Evolutionary conservation across 2,329 filamentous ascomycete species (phyloP), one percentile per base, ranked within the genome.

Genomic region (Peltaster fructicola): DNA sequence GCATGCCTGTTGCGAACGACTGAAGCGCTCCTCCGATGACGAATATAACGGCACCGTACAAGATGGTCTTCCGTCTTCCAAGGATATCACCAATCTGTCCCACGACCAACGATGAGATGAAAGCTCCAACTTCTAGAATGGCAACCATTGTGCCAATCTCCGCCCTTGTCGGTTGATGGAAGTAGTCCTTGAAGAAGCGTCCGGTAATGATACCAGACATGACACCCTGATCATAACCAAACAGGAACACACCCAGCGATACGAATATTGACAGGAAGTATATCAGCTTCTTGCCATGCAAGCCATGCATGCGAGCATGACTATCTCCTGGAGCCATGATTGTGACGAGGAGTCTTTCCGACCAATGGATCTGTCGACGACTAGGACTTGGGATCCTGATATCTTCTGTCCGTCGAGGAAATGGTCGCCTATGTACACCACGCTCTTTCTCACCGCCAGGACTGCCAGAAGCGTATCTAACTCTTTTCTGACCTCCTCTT

Each of bases 91-190:
- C 88, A 29, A 95, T 68, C 33, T 75, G 73, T 24, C 88, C 88
- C 17, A 95, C 81, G 15, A 74, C 52, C 7, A 98, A 56, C 1
- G 85, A 95, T 11, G 85, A 77, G 41, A 91, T 75, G 34, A 98
- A 77, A 17, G 88, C 88, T 31, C 88, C 88, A 26, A 95, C 61
- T 55, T 93, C 85, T 30, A 98, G 66, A 41, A 98, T 95, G 37
- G 88, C 85, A 30, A 98, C 88, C 75, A 95, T 95, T 14, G 84
- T 95, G 31, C 85, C 88, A 30, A 98, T 73, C 49, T 92, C 71
- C 22, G 82, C 80, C 40, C 69, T 68, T 13, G 79, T 75, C 11
- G 88, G 88, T 41, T 95, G 72, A 43, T 84, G 63, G 54, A 98
- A 95, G 51, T 92, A 92, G 48, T 84, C 71, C 50, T 74, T 79